Evolutionary conservation across 805 yeast genomes (phyloP), one percentile per base, ranked within the genome.

Genomic region (Kodamaea kaohsiungensis): DNA sequence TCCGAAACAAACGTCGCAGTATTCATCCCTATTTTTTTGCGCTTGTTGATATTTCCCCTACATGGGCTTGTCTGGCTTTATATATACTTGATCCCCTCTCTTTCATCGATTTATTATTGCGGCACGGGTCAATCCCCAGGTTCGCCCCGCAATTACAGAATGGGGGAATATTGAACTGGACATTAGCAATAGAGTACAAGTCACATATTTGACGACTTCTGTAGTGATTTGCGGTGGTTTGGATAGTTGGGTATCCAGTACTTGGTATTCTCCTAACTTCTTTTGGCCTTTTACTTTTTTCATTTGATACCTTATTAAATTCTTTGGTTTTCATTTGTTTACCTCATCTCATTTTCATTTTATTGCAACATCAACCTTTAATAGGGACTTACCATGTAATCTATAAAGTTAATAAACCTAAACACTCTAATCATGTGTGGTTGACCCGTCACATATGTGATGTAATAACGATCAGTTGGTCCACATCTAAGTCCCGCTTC

Each of bases 1-100:
- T 51, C 53, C 7, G 53, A 38, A 16, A 45, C 39, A 37, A 51
- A 51, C 33, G 53, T 51, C 27, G 45, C 45, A 17, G 48, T 42
- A 39, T 51, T 51, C 53, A 51, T 51, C 19, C 19, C 19, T 8
- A 17, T 40, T 40, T 16, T 40, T 10, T 19, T 40, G 10, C 35
- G 35, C 35, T 30, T 30, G 35, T 17, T 17, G 25, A 40, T 16
- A 17, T 40, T 22, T 22, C 25, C 25, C 25, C 3, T 40, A 16
- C 25, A 40, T 40, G 45, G 45, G 45, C 45, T 17, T 16, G n/a
- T 6, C n/a, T 40, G 25, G 13, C 13, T 17, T 17, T 40, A 40
- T 40, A 40, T 40, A 40, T 40, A 8, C 13, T 30, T 30, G 35
- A 30, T 30, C 35, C 42, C 19, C 42, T 15, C 42, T 38, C 17